Conservation (phyloP, 495 filamentous ascomycete species). For the Tuber aestivum region DNA sequence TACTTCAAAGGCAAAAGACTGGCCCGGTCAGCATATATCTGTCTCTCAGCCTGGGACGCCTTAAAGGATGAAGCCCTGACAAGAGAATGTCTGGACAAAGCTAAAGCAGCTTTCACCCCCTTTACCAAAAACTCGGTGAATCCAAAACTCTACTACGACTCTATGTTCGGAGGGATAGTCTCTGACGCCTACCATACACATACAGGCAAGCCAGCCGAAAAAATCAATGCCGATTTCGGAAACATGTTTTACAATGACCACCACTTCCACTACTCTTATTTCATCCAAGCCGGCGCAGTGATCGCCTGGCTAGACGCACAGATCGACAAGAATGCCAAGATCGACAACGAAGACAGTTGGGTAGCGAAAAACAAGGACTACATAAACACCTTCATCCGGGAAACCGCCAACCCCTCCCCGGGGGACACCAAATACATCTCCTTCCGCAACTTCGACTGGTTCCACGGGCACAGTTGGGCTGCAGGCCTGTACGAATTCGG, state of each 20-base stretch:
- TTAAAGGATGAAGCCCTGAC: constrained; percentile 56
- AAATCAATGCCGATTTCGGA: constrained; percentile 63
- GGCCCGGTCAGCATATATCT: constrained; percentile 70
- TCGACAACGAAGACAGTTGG: constrained; percentile 53
- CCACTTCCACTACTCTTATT: constrained; percentile 85
- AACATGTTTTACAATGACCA: constrained; percentile 90
- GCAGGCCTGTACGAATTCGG: constrained; percentile 76
- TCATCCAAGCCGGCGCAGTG: constrained; percentile 79
- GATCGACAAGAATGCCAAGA: constrained; percentile 6
- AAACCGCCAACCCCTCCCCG: constrained; percentile 66
- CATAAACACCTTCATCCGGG: constrained; percentile 71
- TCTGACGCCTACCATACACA: constrained; percentile 64
- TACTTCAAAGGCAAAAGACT: constrained; percentile 87
- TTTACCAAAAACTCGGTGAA: constrained; percentile 71
- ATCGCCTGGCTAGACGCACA: constrained; percentile 67
- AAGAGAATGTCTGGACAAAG: constrained; percentile 54
- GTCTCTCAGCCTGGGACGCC: constrained; percentile 62
- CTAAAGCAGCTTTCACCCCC: constrained; percentile 67
- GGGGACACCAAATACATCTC: constrained; percentile 73
- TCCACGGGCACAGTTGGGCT: constrained; percentile 88
- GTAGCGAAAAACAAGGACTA: constrained; percentile 63
- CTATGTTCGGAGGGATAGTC: constrained; percentile 75
- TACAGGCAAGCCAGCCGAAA: constrained; percentile 54
- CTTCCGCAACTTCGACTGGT: constrained; percentile 85
- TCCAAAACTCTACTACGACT: constrained; percentile 71